These are phyloP conservation scores for Cutaneotrichosporon sp. DNA, from an alignment of 1,284 basidiomycete genomes.

Conservation along the genomic window DNA sequence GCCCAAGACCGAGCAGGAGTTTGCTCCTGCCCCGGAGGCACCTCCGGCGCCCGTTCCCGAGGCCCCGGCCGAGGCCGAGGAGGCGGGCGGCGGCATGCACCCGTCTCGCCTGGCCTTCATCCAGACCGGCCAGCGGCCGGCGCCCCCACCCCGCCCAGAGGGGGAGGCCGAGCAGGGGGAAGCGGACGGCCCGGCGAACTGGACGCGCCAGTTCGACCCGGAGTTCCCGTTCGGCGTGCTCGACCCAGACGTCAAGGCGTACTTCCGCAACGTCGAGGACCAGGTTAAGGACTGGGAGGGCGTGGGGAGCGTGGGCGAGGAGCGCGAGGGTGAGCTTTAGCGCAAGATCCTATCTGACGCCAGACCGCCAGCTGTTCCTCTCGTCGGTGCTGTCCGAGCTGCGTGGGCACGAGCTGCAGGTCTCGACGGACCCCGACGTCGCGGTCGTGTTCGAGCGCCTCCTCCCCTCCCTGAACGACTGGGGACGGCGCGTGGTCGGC, in stretches of 20 bases:
- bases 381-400: slow-evolving; percentile 80
- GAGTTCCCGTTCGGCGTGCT: slow-evolving; percentile 85
- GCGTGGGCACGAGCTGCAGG: slow-evolving; percentile 78
- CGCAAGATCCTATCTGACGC: too few species aligned
- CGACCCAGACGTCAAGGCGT: slow-evolving; percentile 84
- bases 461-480: slow-evolving; percentile 89
- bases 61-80: slow-evolving; percentile 20
- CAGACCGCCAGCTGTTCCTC: slow-evolving; percentile 81
- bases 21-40: too few species aligned
- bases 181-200: slow-evolving; percentile 30
- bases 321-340: slow-evolving; percentile 70
- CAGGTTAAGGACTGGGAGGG: slow-evolving; percentile 85
- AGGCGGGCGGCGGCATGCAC: slow-evolving; percentile 35
- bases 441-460: slow-evolving; percentile 84
- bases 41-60: background rate
- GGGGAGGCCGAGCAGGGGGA: slow-evolving; percentile 14
- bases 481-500: slow-evolving; percentile 80
- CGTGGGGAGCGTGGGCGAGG: slow-evolving; percentile 52
- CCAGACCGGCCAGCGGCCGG: slow-evolving; percentile 28
- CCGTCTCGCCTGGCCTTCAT: slow-evolving; percentile 44
- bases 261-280: slow-evolving; percentile 81
- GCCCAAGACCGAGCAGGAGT: slow-evolving; percentile 41
- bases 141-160: slow-evolving; percentile 5
- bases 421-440: slow-evolving; percentile 89
- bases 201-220: slow-evolving; percentile 55